Evolutionary conservation across 1,139 yeast species (phyloP).

Genomic region (Diutina neorugosa): DNA sequence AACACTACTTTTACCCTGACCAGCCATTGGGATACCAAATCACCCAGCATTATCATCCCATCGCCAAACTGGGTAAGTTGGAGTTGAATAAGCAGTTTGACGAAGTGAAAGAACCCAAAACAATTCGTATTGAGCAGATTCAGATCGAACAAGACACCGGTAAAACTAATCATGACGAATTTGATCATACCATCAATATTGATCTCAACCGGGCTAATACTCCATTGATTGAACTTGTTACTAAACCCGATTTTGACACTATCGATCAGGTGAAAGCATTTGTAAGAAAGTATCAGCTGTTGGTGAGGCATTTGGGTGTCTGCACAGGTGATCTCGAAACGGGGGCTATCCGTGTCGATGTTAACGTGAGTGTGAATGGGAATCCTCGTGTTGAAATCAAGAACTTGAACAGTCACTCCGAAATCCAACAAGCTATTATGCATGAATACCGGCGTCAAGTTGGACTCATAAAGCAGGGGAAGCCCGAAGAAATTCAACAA

Average conservation of each 20-base stretch:
- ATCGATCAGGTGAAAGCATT: constrained; percentile 66
- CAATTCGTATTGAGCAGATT: constrained; percentile 52
- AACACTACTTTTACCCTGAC: constrained; percentile 93
- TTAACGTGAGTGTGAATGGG: constrained; percentile 67
- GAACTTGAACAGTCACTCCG: constrained; percentile 75
- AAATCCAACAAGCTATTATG: constrained; percentile 65
- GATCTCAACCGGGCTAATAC: constrained; percentile 80
- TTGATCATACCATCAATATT: constrained; percentile 33
- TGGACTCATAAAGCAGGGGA: constrained; percentile 17
- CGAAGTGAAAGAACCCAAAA: constrained; percentile 18
- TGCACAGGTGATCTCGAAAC: constrained; percentile 88
- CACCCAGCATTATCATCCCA: constrained; percentile 79
- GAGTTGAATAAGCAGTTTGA: constrained; percentile 39
- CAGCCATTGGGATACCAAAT: constrained; percentile 95
- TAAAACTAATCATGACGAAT: constrained; percentile 49
- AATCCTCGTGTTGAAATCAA: constrained; percentile 77
- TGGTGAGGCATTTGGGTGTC: constrained; percentile 55
- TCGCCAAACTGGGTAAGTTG: constrained; percentile 57
- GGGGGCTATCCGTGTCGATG: constrained; percentile 94
- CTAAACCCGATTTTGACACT: constrained; percentile 72
- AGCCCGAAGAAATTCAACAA: constrained; percentile 25
- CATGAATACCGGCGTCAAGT: constrained; percentile 69
- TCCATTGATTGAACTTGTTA: constrained; percentile 84
- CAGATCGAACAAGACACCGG: constrained; percentile 96
- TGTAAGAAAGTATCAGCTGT: constrained; percentile 65